phyloP scores from a whole-genome alignment of 768 basidiomycete genomes.

The Calocera cornea region DNA sequence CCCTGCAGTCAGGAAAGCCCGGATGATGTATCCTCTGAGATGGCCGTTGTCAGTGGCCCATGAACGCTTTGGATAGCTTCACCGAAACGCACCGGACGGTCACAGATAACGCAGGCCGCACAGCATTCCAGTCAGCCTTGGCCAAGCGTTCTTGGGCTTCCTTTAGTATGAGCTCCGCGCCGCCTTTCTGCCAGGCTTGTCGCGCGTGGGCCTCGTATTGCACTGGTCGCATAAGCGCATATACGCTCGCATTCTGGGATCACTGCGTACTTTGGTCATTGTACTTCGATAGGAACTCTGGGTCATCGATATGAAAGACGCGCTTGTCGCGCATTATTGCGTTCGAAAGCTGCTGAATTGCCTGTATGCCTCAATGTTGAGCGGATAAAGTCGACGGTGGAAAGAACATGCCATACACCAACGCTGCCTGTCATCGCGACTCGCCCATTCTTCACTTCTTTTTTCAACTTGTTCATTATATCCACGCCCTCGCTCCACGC shows the following conservation, averaged over 20 bases:
- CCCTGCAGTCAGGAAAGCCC: constrained; percentile 23
- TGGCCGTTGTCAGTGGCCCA: background rate
- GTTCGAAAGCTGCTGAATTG: constrained; percentile 21
- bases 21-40: constrained; percentile 31
- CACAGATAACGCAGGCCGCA: constrained; percentile 26
- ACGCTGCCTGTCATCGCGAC: background rate
- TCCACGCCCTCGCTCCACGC: constrained; percentile 9
- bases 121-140: constrained; percentile 19
- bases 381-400: background rate
- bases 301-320: constrained; percentile 27
- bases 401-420: background rate
- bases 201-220: constrained; percentile 21
- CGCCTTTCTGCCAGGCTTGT: constrained; percentile 27
- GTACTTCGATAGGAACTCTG: constrained; percentile 26
- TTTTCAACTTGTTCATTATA: constrained; percentile 11
- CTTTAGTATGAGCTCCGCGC: constrained; percentile 24
- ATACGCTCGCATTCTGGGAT: background rate
- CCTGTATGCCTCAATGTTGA: background rate
- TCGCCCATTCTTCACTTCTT: background rate
- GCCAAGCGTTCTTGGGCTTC: constrained; percentile 22
- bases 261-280: constrained; percentile 27
- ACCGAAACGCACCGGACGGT: background rate
- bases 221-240: constrained; percentile 18
- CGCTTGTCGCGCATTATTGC: constrained; percentile 30
- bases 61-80: background rate